A percentile compares a stretch with the other conserved stretches of the same genome.
phyloP scores from a whole-genome alignment of 768 basidiomycete species.

The Hygrophorus pudorinus region DNA sequence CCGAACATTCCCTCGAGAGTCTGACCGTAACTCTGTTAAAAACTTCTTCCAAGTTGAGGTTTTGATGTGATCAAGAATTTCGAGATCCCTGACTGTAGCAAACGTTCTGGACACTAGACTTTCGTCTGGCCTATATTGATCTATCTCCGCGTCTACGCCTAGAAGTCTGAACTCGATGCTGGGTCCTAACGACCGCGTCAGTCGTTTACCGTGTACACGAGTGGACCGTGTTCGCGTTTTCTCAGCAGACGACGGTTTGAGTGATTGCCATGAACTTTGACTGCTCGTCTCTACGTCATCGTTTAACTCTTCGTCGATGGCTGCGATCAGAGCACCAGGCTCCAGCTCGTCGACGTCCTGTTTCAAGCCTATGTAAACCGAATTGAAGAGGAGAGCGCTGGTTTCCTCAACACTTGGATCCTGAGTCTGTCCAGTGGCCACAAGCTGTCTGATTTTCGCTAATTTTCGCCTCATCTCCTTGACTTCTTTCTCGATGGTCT shows the following conservation, averaged over 20 bases:
- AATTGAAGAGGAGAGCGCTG: slow-evolving; percentile 81
- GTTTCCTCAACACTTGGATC: slow-evolving; percentile 68
- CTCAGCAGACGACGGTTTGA: slow-evolving; percentile 41
- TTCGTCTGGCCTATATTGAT: slow-evolving; percentile 48
- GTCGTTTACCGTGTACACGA: slow-evolving; percentile 44
- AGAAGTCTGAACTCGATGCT: slow-evolving; percentile 78
- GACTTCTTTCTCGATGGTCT: slow-evolving; percentile 78
- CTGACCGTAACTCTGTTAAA: slow-evolving; percentile 73
- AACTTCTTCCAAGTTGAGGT: slow-evolving; percentile 99
- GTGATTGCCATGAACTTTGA: slow-evolving; percentile 86
- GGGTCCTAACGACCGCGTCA: slow-evolving; percentile 66
- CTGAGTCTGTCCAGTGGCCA: slow-evolving; percentile 81
- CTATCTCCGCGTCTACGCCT: slow-evolving; percentile 55
- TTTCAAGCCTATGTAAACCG: slow-evolving; percentile 86
- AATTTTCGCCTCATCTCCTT: slow-evolving; percentile 81
- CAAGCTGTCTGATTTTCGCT: slow-evolving; percentile 83
- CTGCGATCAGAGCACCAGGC: slow-evolving; percentile 69
- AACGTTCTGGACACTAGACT: slow-evolving; percentile 56
- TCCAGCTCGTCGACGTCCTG: slow-evolving; percentile 68
- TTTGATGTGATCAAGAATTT: slow-evolving; percentile 96
- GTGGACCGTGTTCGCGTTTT: slow-evolving; percentile 30
- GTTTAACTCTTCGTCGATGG: slow-evolving; percentile 85
- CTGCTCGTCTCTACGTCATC: slow-evolving; percentile 66
- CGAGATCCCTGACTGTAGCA: slow-evolving; percentile 59
- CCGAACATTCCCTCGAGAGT: slow-evolving; percentile 78